Percentiles rank a stretch among this genome's conserved stretches.
Evolutionary conservation across 2,329 filamentous ascomycete species (phyloP).

Genomic region (Arthrobotrys pseudoclavata): DNA sequence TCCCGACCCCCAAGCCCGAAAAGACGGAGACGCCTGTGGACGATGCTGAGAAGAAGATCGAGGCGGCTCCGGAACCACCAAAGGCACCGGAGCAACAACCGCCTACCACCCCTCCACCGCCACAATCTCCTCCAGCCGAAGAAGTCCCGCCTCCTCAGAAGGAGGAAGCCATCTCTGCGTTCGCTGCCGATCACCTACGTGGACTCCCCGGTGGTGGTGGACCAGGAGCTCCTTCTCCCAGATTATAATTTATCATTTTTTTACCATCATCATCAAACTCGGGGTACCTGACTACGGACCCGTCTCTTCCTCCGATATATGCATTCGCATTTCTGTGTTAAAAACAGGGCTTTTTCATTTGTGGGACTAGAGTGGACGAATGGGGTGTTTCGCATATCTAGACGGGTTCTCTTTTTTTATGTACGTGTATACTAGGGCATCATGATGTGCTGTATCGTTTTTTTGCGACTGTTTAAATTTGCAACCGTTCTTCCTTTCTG

Average conservation of each 20-base stretch:
- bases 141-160: constrained; percentile 28
- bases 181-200: constrained; percentile 13
- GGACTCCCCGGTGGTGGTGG: constrained; percentile 56
- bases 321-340: neutral
- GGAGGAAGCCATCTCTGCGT: constrained; percentile 14
- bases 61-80: constrained; percentile 11
- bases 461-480: neutral
- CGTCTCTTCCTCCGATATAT: too few species aligned
- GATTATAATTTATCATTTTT: constrained; percentile 30
- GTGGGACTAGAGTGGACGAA: neutral
- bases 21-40: constrained; percentile 11
- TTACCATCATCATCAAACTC: neutral
- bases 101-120: constrained; percentile 24
- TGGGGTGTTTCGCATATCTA: neutral
- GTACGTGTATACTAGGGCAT: neutral
- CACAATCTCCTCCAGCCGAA: constrained; percentile 11
- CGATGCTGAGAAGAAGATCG: constrained; percentile 2
- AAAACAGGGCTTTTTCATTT: neutral
- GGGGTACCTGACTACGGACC: too few species aligned
- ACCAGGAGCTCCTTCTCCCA: constrained; percentile 48
- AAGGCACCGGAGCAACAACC: constrained; percentile 25
- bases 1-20: constrained; percentile 32
- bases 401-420: neutral
- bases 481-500: neutral
- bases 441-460: neutral